phyloP scores from a whole-genome alignment of 108 stramenopile genomes.

The Ochromonas danica region DNA sequence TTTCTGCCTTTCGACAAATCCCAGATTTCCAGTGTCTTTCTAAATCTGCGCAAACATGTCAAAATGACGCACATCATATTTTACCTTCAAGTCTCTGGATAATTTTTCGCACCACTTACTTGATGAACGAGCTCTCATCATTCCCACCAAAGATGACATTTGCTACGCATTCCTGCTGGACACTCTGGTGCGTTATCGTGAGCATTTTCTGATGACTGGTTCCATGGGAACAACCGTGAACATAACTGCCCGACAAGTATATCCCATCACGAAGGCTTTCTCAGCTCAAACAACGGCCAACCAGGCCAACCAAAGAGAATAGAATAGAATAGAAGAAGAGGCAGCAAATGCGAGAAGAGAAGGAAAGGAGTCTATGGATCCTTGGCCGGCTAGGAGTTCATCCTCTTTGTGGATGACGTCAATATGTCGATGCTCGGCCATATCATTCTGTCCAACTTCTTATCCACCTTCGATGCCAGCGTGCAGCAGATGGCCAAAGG shows the following conservation, averaged over 20 bases:
- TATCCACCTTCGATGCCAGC: conserved; percentile 36
- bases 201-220: conserved; percentile 60
- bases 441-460: conserved; percentile 52
- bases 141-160: conserved; percentile 59
- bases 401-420: conserved; percentile 61
- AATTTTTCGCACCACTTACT: background rate
- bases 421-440: conserved; percentile 60
- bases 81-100: background rate
- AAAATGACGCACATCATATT: too few relatives aligned
- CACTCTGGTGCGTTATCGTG: conserved; percentile 43
- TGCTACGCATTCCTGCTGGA: conserved; percentile 56
- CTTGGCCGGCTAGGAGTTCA: conserved; percentile 52
- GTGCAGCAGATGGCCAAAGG: conserved; percentile 36
- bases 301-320: conserved; percentile 57
- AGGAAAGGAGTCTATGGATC: conserved; percentile 62
- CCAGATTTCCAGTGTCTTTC: too few relatives aligned
- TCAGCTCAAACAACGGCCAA: conserved; percentile 61
- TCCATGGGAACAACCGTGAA: conserved; percentile 62
- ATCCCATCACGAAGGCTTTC: conserved; percentile 53
- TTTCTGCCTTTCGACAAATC: too few relatives aligned
- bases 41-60: too few relatives aligned
- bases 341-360: conserved; percentile 54
- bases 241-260: conserved; percentile 45
- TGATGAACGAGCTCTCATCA: conserved; percentile 33
- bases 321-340: conserved; percentile 38